A percentile compares a stretch with the other conserved stretches of the same genome.
Evolutionary conservation across 2,329 filamentous ascomycete genomes (phyloP).

Genomic region (Sporothrix pseudoabietina): DNA sequence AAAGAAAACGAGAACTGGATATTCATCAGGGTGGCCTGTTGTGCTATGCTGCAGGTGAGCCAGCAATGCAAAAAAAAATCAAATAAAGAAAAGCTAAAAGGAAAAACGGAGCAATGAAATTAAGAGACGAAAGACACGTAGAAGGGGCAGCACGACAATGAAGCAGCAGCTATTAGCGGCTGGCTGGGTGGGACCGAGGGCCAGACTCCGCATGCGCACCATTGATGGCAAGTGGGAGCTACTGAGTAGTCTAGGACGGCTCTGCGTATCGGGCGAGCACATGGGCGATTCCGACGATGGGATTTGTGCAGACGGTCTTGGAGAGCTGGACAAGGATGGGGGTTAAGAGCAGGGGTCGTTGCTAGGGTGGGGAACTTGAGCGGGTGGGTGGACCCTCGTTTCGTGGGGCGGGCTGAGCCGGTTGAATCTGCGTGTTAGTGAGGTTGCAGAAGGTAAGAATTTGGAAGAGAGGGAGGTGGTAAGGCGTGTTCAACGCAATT

Average conservation of each 20-base stretch:
- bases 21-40: constrained; percentile 10
- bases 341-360: constrained; percentile 10
- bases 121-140: constrained; percentile 1
- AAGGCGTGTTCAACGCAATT: constrained; percentile 9
- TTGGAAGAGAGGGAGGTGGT: background rate
- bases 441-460: background rate
- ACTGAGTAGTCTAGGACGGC: background rate
- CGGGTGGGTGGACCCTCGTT: constrained; percentile 2
- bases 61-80: background rate
- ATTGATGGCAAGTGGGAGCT: constrained; percentile 23
- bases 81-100: background rate
- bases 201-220: constrained; percentile 13
- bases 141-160: background rate
- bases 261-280: constrained; percentile 31
- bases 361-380: constrained; percentile 9
- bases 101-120: background rate
- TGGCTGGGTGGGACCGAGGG: background rate
- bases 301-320: constrained; percentile 32
- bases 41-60: background rate
- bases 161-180: background rate
- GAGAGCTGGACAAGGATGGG: background rate
- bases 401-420: constrained; percentile 4
- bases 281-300: constrained; percentile 33
- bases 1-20: background rate
- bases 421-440: background rate